Base-by-base conservation (phyloP, 169 alveolate species). In the Fabrea salina region DNA sequence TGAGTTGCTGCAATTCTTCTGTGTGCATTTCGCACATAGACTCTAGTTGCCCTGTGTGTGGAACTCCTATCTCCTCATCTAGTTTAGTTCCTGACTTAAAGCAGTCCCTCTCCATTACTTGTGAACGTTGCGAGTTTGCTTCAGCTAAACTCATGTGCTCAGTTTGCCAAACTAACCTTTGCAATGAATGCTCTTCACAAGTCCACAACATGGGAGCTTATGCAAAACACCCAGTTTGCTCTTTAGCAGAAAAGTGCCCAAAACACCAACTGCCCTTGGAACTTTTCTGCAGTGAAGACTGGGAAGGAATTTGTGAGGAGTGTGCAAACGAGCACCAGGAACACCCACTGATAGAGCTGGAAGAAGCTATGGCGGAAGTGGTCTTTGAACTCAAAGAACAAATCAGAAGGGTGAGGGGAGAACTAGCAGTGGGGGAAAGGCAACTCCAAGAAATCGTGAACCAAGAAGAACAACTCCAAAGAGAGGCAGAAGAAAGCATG, bases 241-340 rank as follows among this genome's bases (percentile, higher is more conserved):
- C 16, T n/a, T 47, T 27, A 56, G 11, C 13, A 43, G 78, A 68
- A 43, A 47, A n/a, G 19, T 68, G 78, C 61, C 30, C 19, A 22
- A n/a, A 16, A 11, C 78, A 68, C 35, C 19, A 43, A 43, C 41
- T 47, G 16, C 67, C 3, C 4, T 44, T 68, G 2, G 35, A 43
- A 11, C 30, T n/a, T 44, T 40, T 68, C 39, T 68, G 78, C 44
- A 32, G n/a, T 19, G 41, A 68, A 13, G 78, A 68, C 19, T 68
- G 78, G 35, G n/a, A 43, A 43, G 66, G 64, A 19, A 11, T 68
- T 8, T 68, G 78, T 4, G 22, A 32, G n/a, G 44, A 43, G n/a
- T 68, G 78, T 39, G 13, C 11, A 43, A 33, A 39, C 1, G 16
- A 7, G 27, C 78, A 68, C 44, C n/a, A 19, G 11, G 41, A 37